Evolutionary conservation across 2,329 filamentous ascomycete genomes (phyloP).

Genomic region (Alternaria atra): DNA sequence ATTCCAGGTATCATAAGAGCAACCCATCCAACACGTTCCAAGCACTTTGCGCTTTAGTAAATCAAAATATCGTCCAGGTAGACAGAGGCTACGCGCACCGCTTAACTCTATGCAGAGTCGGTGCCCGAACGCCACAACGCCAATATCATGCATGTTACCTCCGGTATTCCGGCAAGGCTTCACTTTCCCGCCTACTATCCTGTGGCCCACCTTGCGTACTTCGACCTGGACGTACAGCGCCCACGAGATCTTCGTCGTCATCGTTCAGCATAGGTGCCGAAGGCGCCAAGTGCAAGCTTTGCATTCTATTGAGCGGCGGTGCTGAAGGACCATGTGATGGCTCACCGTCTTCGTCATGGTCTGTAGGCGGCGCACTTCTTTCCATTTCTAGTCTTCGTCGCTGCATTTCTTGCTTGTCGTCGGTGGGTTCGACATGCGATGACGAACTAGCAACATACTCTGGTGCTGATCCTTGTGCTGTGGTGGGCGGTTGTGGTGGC

Average conservation of each 20-base stretch:
- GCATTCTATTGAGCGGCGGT: constrained; percentile 23
- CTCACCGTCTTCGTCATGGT: constrained; percentile 33
- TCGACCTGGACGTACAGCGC: constrained; percentile 34
- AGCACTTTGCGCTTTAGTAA: background rate
- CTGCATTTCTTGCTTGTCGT: constrained; percentile 85
- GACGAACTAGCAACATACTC: constrained; percentile 43
- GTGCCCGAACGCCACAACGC: constrained; percentile 4
- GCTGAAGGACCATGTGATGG: constrained; percentile 29
- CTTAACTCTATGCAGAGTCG: constrained; percentile 3
- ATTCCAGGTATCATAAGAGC: background rate
- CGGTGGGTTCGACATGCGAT: constrained; percentile 54
- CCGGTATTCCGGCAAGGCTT: constrained; percentile 44
- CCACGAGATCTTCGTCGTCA: constrained; percentile 45
- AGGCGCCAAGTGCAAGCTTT: constrained; percentile 27
- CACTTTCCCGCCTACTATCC: constrained; percentile 27
- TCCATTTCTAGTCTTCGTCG: constrained; percentile 53
- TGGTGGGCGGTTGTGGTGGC: constrained; percentile 25
- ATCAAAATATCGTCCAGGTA: background rate
- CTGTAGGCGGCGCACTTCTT: constrained; percentile 52
- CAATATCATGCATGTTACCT: constrained; percentile 25
- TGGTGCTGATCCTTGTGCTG: constrained; percentile 30
- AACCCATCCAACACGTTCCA: background rate
- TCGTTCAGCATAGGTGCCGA: constrained; percentile 47
- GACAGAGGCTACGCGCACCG: background rate
- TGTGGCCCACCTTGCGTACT: constrained; percentile 12